Conservation (phyloP, 2,329 filamentous ascomycete species). For the Aspergillus sp. region DNA sequence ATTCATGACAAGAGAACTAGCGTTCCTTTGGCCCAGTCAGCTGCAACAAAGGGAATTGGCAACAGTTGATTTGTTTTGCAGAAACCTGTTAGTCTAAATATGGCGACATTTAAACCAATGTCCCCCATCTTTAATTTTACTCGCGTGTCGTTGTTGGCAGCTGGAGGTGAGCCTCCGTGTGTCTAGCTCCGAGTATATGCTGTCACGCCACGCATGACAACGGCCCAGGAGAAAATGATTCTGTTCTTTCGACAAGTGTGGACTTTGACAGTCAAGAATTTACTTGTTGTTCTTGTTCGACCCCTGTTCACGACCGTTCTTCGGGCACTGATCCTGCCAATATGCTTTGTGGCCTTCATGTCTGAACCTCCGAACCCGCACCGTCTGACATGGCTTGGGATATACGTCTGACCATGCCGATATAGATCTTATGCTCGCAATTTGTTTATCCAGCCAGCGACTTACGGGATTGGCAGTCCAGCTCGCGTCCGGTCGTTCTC, state of each 20-base stretch:
- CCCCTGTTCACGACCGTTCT: constrained; percentile 55
- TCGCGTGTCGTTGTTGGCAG: not conserved
- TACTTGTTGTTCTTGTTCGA: constrained; percentile 54
- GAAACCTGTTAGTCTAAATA: not conserved
- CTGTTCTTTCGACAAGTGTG: constrained; percentile 53
- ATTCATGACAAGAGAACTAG: not conserved
- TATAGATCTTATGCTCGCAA: constrained; percentile 69
- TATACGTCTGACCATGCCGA: not conserved
- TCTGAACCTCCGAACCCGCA: constrained; percentile 18
- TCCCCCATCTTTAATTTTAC: not conserved
- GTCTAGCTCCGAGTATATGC: not conserved
- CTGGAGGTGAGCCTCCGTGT: not conserved
- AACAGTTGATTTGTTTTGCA: not conserved
- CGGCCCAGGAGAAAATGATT: constrained; percentile 19
- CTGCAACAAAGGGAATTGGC: not conserved
- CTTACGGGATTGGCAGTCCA: constrained; percentile 68
- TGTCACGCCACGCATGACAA: not conserved
- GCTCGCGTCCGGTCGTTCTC: constrained; percentile 63
- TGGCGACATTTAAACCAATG: constrained; percentile 1
- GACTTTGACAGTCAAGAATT: constrained; percentile 59
- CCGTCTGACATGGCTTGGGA: not conserved
- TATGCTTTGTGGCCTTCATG: constrained; percentile 53
- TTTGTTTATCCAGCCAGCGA: constrained; percentile 75
- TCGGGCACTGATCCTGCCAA: constrained; percentile 56
- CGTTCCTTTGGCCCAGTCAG: not conserved